A percentile compares a stretch with the other conserved stretches of the same genome.
Conservation (phyloP, 768 basidiomycete species). For the Strobilomyces echinocephalus region DNA sequence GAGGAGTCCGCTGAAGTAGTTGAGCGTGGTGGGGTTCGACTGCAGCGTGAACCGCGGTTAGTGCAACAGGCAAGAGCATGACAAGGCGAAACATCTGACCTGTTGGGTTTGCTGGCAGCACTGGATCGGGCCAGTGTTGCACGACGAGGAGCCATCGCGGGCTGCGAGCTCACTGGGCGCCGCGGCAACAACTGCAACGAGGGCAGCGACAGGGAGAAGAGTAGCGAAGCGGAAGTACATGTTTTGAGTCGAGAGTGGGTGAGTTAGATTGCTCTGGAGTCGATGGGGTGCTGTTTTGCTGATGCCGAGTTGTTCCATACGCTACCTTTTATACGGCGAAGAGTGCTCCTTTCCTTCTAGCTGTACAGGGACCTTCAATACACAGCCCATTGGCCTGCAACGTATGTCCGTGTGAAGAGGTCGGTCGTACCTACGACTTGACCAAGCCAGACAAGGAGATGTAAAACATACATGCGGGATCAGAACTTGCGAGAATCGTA, state of each 20-base stretch:
- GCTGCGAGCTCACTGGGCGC: slow-evolving; percentile 6
- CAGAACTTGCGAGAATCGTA: no score
- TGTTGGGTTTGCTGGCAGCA: slow-evolving; percentile 8
- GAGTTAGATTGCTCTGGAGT: background rate
- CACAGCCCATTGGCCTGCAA: background rate
- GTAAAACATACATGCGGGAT: no score
- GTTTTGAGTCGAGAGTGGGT: background rate
- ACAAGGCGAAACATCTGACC: background rate
- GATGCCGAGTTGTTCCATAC: background rate
- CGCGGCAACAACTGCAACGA: slow-evolving; percentile 3
- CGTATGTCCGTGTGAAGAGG: no score
- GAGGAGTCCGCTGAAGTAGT: background rate
- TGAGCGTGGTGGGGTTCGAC: background rate
- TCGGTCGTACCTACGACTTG: no score
- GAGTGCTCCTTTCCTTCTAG: no score
- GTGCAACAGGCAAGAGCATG: no score
- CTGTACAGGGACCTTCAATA: no score
- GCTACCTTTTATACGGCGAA: slow-evolving; percentile 9
- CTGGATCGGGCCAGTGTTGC: slow-evolving; percentile 8
- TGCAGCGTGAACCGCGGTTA: background rate
- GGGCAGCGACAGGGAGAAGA: slow-evolving; percentile 8
- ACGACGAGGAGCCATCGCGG: background rate
- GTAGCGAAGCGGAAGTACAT: slow-evolving; percentile 8
- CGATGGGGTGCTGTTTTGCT: background rate
- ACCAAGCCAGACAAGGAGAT: no score